Evolutionary conservation across 116 monocot genomes (phyloP).

Genomic region (Posidonia oceanica): DNA sequence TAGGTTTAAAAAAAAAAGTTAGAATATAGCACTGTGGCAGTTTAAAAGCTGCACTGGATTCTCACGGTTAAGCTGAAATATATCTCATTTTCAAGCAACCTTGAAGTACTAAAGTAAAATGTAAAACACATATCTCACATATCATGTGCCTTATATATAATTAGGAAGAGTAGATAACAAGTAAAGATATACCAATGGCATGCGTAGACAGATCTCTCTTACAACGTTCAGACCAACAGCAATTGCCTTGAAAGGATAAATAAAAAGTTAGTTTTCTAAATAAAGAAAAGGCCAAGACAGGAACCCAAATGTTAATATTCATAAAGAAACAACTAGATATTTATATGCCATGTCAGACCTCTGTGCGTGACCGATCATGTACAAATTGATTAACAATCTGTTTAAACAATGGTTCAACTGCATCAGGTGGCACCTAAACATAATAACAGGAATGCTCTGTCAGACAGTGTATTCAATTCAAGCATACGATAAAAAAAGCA

Average conservation of each 20-base stretch:
- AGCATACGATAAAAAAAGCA: too few species aligned
- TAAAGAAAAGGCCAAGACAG: too few species aligned
- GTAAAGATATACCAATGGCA: conserved; percentile 64
- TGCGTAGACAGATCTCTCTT: conserved; percentile 81
- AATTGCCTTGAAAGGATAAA: conserved; percentile 46
- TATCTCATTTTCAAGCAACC: too few species aligned
- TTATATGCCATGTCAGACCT: conserved; percentile 29
- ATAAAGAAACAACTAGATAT: background rate
- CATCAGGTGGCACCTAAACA: conserved; percentile 87
- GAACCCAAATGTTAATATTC: too few species aligned
- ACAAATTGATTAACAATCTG: conserved; percentile 95
- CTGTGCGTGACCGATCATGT: conserved; percentile 78
- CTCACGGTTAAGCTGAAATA: background rate
- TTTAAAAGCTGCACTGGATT: background rate
- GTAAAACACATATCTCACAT: background rate
- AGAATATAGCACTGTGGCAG: too few species aligned
- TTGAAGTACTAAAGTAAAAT: background rate
- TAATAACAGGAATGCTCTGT: background rate
- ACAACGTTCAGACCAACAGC: conserved; percentile 87
- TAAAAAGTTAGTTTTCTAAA: background rate
- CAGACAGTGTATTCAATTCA: background rate
- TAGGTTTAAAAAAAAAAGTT: too few species aligned
- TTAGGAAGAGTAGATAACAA: background rate
- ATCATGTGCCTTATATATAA: background rate
- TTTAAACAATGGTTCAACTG: conserved; percentile 90